Evolutionary conservation across 305 asterid species (phyloP), one percentile per base, ranked within the genome.

Genomic region (Striga hermonthica): DNA sequence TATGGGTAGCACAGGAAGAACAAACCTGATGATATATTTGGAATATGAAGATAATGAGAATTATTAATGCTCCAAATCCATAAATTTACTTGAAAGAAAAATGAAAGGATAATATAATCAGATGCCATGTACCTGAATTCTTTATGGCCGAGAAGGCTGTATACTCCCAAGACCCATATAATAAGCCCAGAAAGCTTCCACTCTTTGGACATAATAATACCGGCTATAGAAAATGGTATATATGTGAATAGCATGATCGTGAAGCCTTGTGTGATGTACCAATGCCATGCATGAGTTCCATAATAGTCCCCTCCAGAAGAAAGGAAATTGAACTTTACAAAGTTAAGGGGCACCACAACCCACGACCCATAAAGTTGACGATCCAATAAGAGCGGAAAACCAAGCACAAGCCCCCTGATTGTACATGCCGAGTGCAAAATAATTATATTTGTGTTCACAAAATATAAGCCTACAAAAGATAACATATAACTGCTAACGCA

Each of bases 251-350:
- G 73, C 96, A 93, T 93, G 83, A 85, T 90, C 0, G 91, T 88
- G 66, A 93, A 93, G 64, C 99, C 99, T 82, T 93, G 97, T 14
- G 92, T 82, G 67, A 90, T 72, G 81, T 93, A 93, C 99, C 99
- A 93, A 76, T 93, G 99, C 97, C 99, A 93, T 60, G 90, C 84
- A 79, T 90, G 99, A 84, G 99, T 93, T 70, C 99, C 99, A 66
- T 93, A 90, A 79, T 90, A 90, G 80, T 90, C 97, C 53, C 97
- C 99, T 28, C 97, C 99, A 38, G 99, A 85, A 43, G 97, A 86
- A 55, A 93, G 78, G 81, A 93, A 83, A 78, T 90, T 93, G 84
- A 93, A 93, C 78, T 83, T 82, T 35, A 93, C 78, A 81, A 93
- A 93, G 78, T 90, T 93, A 37, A 90, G 81, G 72, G 99, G 96